Percentiles rank a stretch among this genome's conserved stretches.
Evolutionary conservation across 192 early-diverging fungal genomes (phyloP).

Genomic region (Cladochytrium replicatum): DNA sequence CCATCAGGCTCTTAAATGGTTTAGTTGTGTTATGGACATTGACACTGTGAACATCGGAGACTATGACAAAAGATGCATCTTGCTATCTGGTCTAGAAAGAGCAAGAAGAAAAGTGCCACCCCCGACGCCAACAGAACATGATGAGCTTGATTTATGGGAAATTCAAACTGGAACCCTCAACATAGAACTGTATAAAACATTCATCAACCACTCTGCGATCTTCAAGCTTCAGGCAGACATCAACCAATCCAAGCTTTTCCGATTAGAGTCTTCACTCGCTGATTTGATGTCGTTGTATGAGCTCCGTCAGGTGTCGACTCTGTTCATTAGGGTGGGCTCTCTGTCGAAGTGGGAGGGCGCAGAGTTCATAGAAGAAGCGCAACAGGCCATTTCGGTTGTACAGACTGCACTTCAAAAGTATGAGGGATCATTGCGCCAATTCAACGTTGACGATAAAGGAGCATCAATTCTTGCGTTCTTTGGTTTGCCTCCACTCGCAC

Average conservation of each 20-base stretch:
- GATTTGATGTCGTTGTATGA: slow-evolving; percentile 35
- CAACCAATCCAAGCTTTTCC: slow-evolving; percentile 36
- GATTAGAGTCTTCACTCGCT: slow-evolving; percentile 18
- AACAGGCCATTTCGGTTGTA: slow-evolving; percentile 34
- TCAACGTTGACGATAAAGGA: slow-evolving; percentile 48
- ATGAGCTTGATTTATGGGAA: slow-evolving; percentile 22
- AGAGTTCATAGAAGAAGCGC: slow-evolving; percentile 21
- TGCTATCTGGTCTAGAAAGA: slow-evolving; percentile 20
- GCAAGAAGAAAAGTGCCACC: slow-evolving; percentile 16
- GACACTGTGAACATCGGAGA: slow-evolving; percentile 21
- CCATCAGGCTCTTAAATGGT: slow-evolving; percentile 35
- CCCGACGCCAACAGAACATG: slow-evolving; percentile 14
- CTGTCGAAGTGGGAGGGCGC: slow-evolving; percentile 21
- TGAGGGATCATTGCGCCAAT: slow-evolving; percentile 38
- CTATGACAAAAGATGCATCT: slow-evolving; percentile 43
- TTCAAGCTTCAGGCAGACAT: slow-evolving; percentile 44
- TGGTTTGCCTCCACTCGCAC: slow-evolving; percentile 41
- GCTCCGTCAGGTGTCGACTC: slow-evolving; percentile 41
- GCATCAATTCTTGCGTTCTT: slow-evolving; percentile 40
- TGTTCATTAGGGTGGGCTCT: slow-evolving; percentile 40
- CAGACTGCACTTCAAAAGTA: slow-evolving; percentile 27
- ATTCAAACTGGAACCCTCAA: slow-evolving; percentile 21
- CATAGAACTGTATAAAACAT: slow-evolving; percentile 31
- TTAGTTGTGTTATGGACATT: slow-evolving; percentile 27
- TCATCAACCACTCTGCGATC: slow-evolving; percentile 39